Evolutionary conservation across 768 basidiomycete genomes (phyloP), one percentile per base, ranked within the genome.

Genomic region (Calocybe gangraenosa): DNA sequence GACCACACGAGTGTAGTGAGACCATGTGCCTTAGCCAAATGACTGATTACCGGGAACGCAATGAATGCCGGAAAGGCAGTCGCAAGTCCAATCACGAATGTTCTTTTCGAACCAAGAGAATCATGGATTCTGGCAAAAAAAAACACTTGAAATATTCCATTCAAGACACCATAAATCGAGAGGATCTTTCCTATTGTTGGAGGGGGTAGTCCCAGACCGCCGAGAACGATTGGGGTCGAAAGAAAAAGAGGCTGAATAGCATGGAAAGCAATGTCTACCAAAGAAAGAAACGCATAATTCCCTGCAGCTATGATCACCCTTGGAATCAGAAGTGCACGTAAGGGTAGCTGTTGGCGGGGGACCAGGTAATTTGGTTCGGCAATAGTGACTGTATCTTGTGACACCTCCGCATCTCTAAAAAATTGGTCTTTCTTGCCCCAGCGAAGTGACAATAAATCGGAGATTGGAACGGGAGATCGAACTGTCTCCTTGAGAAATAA

Each of bases 231-330:
- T 10, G 87, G 82, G 2, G 82, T 87, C 8, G 84, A 76, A 42
- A 79, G 71, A 64, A 85, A 90, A 19, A 87, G 58, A 0, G 85
- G 85, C 28, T 81, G 79, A 10, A 87, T 64, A 9, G 79, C 71
- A 36, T 75, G 76, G 52, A 76, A 79, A 3, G 80, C 61, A 37
- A 86, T 85, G 46, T 87, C 84, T 21, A 84, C 58, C 7, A 87
- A 60, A 6, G 84, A 76, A 19, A 89, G 70, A 22, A 65, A 59
- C 1, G 74, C 78, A 57, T 87, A 89, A 55, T 88, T 88, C 17
- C 66, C 66, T 10, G 76, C 74, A 6, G 82, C 74, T 37, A 84
- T 64, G 30, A 86, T 57, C 1, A 88, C 81, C 19, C 64, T 70
- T 0, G 64, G 70, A 22, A 69, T 70, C 35, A 86, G 59, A 22